Evolutionary conservation across 371 early-diverging fungal genomes (phyloP), one percentile per base, ranked within the genome.

Genomic region (Conidiobolus incongruus): DNA sequence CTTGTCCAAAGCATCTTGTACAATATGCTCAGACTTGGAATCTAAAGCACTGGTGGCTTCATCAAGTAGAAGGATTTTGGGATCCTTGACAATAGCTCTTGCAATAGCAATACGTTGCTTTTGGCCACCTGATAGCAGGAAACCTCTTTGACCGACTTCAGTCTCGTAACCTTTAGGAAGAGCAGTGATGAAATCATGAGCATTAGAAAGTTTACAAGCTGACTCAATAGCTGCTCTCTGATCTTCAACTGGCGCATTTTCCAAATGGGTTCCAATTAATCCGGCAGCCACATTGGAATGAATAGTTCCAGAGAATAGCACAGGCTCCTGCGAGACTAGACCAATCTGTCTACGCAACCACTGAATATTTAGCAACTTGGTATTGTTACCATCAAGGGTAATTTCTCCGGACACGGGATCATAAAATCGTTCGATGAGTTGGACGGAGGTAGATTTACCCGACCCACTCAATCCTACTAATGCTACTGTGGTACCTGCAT

Each of bases 361-460:
- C 17, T 65, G 61, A 1, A 81, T 50, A 48, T 87, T 78, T 45
- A 72, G 63, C 10, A 66, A 63, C 38, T 66, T 62, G 28, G 83
- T 54, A 40, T 78, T 60, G 11, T 58, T 53, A 29, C 86, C 84
- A 54, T 88, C 87, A 10, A 88, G 21, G 16, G 53, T 47, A 24
- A 87, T 63, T 1, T 54, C 42, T 26, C 87, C 88, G 22, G 46
- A 50, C 12, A 52, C 47, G 2, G 78, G 66, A 47, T 79, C 73
- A 55, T 96, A 96, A 59, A 92, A 89, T 40, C 96, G 82, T 54
- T 86, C 80, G 24, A 90, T 42, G 21, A 94, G 70, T 38, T 77
- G 75, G 35, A 93, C 63, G 30, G 80, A 75, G 19, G 95, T 92
- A 12, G 85, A 83, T 54, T 88, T n/a, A n/a, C n/a, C n/a, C n/a